Percentiles rank a stretch among this genome's conserved stretches.
These are phyloP conservation scores for Gentiana straminea DNA, from an alignment of 257 asterid species.

Conservation along the genomic window DNA sequence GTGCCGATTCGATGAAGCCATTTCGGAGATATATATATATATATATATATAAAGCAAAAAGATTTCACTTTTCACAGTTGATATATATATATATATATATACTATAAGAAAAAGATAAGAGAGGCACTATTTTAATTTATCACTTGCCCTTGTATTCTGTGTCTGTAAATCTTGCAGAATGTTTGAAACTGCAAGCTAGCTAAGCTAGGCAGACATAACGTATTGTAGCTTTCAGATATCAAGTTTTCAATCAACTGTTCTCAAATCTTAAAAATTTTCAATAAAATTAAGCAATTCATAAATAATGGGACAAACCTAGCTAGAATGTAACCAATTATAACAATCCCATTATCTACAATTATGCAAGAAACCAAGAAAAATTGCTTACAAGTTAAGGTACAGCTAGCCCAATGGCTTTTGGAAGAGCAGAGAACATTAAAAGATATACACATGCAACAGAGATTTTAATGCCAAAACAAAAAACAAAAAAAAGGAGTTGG, in stretches of 20 bases:
- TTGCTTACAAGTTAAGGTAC: too few species aligned
- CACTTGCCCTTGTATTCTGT: neutral
- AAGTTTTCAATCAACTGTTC: slow-evolving; percentile 1
- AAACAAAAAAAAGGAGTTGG: too few species aligned
- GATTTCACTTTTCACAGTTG: neutral
- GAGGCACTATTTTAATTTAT: neutral
- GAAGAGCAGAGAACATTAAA: slow-evolving; percentile 43
- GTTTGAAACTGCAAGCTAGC: slow-evolving; percentile 4
- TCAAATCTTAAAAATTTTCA: neutral
- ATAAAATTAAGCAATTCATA: neutral
- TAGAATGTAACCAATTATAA: too few species aligned
- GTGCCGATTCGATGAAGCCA: slow-evolving; percentile 46
- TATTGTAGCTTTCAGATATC: neutral
- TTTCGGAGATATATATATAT: slow-evolving; percentile 1
- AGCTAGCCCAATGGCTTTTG: slow-evolving; percentile 32
- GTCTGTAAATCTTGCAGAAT: neutral
- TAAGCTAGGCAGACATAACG: slow-evolving; percentile 13
- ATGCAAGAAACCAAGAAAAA: slow-evolving; percentile 13
- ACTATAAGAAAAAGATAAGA: neutral
- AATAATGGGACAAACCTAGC: too few species aligned
- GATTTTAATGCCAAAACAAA: slow-evolving; percentile 42
- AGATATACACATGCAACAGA: slow-evolving; percentile 50
- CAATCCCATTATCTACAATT: too few species aligned
- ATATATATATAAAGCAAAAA: neutral
- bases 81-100: neutral